phyloP scores from a whole-genome alignment of 106 monocot genomes.

The Dioscorea dumetorum region DNA sequence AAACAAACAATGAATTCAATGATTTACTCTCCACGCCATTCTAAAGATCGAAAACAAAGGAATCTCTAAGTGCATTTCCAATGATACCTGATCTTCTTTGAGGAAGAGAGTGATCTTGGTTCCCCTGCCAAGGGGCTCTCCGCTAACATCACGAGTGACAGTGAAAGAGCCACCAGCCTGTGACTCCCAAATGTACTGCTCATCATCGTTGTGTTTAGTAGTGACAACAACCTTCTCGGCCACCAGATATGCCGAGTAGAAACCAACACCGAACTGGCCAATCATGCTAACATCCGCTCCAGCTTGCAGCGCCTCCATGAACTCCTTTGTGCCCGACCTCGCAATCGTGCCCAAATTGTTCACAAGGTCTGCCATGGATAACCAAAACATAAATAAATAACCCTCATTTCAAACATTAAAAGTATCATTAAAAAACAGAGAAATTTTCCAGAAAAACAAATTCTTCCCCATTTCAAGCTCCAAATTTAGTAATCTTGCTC shows the following conservation, averaged over 20 bases:
- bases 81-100: constrained; percentile 6
- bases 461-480: too few relatives aligned
- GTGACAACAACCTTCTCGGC: constrained; percentile 8
- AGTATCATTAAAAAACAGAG: too few relatives aligned
- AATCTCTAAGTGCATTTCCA: too few relatives aligned
- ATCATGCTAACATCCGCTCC: constrained; percentile 10
- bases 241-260: constrained; percentile 3
- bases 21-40: background rate
- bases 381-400: background rate
- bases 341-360: constrained; percentile 9
- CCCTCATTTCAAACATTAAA: too few relatives aligned
- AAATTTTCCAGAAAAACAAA: too few relatives aligned
- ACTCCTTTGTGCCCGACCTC: constrained; percentile 5
- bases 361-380: background rate
- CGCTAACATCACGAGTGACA: background rate
- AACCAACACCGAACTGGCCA: constrained; percentile 7
- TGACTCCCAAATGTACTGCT: constrained; percentile 10
- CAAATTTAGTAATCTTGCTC: too few relatives aligned
- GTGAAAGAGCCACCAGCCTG: constrained; percentile 2
- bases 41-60: background rate
- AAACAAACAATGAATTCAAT: background rate
- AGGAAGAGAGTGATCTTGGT: constrained; percentile 10
- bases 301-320: constrained; percentile 10
- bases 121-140: constrained; percentile 7
- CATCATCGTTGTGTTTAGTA: constrained; percentile 8